phyloP scores from a whole-genome alignment of 306 rosid genomes.

The Castanea sativa region DNA sequence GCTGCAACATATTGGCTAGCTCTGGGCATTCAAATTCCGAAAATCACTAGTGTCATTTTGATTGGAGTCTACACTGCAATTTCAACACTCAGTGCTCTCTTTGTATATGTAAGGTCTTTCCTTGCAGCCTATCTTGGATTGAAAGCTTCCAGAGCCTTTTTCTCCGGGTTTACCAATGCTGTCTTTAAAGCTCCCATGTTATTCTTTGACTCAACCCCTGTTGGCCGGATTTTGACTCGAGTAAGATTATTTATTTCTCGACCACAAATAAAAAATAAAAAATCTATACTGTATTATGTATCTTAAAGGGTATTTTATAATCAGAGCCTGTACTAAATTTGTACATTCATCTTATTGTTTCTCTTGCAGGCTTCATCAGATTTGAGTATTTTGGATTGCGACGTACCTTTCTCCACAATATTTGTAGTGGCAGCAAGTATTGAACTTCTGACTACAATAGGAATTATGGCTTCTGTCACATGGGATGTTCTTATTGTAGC shows the following conservation, averaged over 20 bases:
- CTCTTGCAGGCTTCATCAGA: slow-evolving; percentile 76
- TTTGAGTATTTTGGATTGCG: slow-evolving; percentile 73
- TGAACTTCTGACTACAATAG: slow-evolving; percentile 38
- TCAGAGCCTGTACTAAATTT: neutral
- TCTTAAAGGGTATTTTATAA: neutral
- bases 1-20: slow-evolving; percentile 73
- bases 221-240: slow-evolving; percentile 73
- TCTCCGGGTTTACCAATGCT: slow-evolving; percentile 52
- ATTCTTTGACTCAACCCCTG: slow-evolving; percentile 83
- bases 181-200: slow-evolving; percentile 82
- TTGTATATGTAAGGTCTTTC: slow-evolving; percentile 42
- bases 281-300: neutral
- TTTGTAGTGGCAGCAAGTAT: slow-evolving; percentile 24
- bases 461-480: slow-evolving; percentile 63
- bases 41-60: slow-evolving; percentile 35
- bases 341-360: neutral
- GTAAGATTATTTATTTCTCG: slow-evolving; percentile 36
- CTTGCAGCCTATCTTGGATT: slow-evolving; percentile 50
- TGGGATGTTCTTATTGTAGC: slow-evolving; percentile 82
- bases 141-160: slow-evolving; percentile 72
- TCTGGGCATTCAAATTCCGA: slow-evolving; percentile 51
- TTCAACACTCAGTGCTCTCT: slow-evolving; percentile 45
- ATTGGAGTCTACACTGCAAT: slow-evolving; percentile 55
- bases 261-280: neutral
- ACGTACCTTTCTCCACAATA: slow-evolving; percentile 57